Conservation (phyloP, 768 basidiomycete species). For the Leucocoprinus leucothites region DNA sequence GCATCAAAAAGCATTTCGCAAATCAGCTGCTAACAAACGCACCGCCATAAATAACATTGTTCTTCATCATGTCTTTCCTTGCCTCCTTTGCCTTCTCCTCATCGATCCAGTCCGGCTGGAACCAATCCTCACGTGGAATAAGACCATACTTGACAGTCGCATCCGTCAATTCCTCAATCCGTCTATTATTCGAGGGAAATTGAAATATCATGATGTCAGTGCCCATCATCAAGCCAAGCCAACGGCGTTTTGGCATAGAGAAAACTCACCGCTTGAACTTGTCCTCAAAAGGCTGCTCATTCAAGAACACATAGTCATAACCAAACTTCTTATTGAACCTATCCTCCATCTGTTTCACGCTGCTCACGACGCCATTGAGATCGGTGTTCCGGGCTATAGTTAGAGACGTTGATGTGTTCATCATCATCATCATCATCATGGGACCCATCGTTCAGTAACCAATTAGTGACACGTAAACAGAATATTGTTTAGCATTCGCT, state of each 20-base stretch:
- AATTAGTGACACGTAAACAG: not conserved
- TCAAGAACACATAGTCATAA: constrained; percentile 87
- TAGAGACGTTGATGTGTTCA: no score
- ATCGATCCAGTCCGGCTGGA: constrained; percentile 79
- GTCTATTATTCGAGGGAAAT: constrained; percentile 30
- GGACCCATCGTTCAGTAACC: not conserved
- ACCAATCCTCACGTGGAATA: constrained; percentile 79
- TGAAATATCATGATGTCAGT: not conserved
- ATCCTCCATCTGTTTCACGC: constrained; percentile 80
- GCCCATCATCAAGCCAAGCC: not conserved
- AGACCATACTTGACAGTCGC: constrained; percentile 67
- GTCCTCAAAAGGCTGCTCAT: constrained; percentile 73
- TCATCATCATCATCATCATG: no score
- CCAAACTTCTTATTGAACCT: constrained; percentile 85
- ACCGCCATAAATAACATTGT: constrained; percentile 70
- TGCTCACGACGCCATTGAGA: constrained; percentile 55
- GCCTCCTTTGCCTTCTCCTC: constrained; percentile 63
- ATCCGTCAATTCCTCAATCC: constrained; percentile 56
- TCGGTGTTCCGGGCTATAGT: constrained; percentile 64
- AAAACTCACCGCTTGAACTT: constrained; percentile 60
- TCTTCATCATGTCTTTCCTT: constrained; percentile 66
- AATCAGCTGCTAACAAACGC: constrained; percentile 17
- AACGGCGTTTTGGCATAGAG: not conserved
- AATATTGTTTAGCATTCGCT: not conserved
- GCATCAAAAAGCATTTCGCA: not conserved